Percentiles rank a stretch among this genome's conserved stretches.
Evolutionary conservation across 331 rosid species (phyloP).

Genomic region (Ulmus americana): DNA sequence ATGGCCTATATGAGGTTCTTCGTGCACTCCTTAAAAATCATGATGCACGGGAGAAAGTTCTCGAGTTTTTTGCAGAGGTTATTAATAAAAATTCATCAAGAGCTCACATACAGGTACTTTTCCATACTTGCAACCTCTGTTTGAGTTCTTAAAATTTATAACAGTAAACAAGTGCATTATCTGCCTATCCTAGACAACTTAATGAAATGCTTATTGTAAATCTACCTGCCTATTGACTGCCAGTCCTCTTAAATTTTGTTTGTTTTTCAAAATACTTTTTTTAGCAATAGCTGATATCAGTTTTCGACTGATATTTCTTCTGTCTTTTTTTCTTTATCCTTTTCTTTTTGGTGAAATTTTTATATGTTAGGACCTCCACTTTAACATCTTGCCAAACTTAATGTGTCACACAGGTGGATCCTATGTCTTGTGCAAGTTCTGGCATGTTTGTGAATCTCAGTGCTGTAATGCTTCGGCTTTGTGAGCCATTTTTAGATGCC

Average conservation of each 20-base stretch:
- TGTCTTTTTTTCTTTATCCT: neutral
- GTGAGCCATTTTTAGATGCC: conserved; percentile 92
- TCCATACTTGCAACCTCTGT: neutral
- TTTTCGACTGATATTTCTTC: neutral
- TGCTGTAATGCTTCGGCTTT: conserved; percentile 89
- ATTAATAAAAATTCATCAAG: conserved; percentile 86
- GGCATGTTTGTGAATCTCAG: conserved; percentile 98
- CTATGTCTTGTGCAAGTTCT: conserved; percentile 88
- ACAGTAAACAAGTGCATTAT: neutral
- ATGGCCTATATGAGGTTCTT: conserved; percentile 75
- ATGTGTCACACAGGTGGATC: conserved; percentile 63
- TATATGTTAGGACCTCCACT: neutral
- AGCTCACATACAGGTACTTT: conserved; percentile 87
- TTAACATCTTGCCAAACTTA: neutral
- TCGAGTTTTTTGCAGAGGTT: conserved; percentile 86
- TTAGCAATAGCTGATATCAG: neutral
- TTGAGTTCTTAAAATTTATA: neutral
- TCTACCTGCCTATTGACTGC: no score
- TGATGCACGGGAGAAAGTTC: conserved; percentile 75
- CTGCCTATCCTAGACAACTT: no score
- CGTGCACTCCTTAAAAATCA: conserved; percentile 70
- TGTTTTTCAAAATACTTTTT: neutral
- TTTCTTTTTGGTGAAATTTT: neutral
- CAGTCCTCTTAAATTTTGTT: neutral
- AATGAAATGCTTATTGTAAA: no score